phyloP scores from a whole-genome alignment of 352 stramenopile species.

The Phytophthora capsici region DNA sequence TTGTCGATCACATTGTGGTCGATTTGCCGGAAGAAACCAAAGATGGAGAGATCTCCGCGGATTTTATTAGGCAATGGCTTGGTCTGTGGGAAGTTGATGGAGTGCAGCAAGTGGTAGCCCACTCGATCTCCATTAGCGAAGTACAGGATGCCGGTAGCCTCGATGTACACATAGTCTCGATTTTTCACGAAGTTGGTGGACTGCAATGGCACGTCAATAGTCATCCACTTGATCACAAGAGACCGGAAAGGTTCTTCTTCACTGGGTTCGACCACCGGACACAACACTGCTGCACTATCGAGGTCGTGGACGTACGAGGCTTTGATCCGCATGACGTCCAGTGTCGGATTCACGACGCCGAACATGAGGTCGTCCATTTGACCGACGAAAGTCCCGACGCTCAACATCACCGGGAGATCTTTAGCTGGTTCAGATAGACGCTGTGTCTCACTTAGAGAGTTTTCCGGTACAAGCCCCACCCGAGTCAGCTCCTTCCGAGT shows the following conservation, averaged over 20 bases:
- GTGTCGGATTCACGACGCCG: background rate
- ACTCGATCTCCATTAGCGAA: background rate
- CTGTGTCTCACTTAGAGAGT: background rate
- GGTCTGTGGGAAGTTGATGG: background rate
- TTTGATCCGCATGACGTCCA: background rate
- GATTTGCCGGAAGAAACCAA: conserved; percentile 45
- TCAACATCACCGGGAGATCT: conserved; percentile 15
- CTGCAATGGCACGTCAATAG: conserved; percentile 9
- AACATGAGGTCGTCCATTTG: conserved; percentile 12
- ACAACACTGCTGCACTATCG: conserved; percentile 28
- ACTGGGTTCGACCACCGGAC: conserved; percentile 36
- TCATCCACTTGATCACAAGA: conserved; percentile 23
- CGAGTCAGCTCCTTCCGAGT: background rate
- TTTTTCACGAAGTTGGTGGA: background rate
- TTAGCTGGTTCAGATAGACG: background rate
- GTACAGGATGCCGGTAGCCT: background rate
- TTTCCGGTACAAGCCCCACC: background rate
- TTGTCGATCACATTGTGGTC: conserved; percentile 38
- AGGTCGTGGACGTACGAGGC: conserved; percentile 1
- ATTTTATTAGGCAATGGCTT: background rate
- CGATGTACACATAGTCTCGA: background rate
- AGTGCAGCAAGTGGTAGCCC: background rate
- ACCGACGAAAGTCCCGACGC: conserved; percentile 25
- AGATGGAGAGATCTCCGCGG: conserved; percentile 15
- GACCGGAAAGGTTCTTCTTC: background rate